Evolutionary conservation across 2,329 filamentous ascomycete species (phyloP).

Genomic region (Apiospora kogelbergensis): DNA sequence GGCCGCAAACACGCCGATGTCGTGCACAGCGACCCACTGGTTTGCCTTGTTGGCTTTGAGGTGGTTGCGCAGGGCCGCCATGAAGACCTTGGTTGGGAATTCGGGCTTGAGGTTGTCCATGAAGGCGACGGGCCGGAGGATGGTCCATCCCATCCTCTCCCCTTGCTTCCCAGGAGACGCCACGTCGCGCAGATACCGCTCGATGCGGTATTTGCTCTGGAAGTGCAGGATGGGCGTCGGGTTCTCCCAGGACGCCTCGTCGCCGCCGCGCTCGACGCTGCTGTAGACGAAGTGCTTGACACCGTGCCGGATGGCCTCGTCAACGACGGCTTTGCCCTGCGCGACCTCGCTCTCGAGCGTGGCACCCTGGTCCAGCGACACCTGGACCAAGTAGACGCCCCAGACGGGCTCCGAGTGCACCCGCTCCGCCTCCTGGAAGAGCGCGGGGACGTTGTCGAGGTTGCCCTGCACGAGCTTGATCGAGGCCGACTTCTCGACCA

Average conservation of each 20-base stretch:
- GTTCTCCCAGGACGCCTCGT: constrained; percentile 46
- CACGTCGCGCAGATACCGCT: constrained; percentile 56
- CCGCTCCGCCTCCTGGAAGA: constrained; percentile 42
- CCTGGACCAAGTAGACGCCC: constrained; percentile 60
- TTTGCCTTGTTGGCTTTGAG: constrained; percentile 32
- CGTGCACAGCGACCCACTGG: constrained; percentile 41
- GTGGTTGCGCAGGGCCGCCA: constrained; percentile 32
- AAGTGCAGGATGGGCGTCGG: constrained; percentile 63
- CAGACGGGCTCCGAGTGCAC: constrained; percentile 40
- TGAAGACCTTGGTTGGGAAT: constrained; percentile 36
- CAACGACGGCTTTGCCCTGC: constrained; percentile 59
- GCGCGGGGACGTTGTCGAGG: constrained; percentile 47
- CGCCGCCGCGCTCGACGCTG: constrained; percentile 62
- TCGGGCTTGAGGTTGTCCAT: constrained; percentile 52
- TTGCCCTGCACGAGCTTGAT: constrained; percentile 50
- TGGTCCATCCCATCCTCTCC: constrained; percentile 55
- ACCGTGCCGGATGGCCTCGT: constrained; percentile 53
- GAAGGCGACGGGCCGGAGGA: constrained; percentile 62
- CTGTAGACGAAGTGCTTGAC: constrained; percentile 65
- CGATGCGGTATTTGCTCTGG: constrained; percentile 59
- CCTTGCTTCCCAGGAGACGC: constrained; percentile 34
- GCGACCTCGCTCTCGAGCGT: constrained; percentile 34
- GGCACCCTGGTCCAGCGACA: constrained; percentile 35
- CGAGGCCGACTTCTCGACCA: constrained; percentile 40
- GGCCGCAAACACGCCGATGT: constrained; percentile 47